Base-by-base conservation (phyloP, 2,329 filamentous ascomycete species). In the Apiospora saccharicola region DNA sequence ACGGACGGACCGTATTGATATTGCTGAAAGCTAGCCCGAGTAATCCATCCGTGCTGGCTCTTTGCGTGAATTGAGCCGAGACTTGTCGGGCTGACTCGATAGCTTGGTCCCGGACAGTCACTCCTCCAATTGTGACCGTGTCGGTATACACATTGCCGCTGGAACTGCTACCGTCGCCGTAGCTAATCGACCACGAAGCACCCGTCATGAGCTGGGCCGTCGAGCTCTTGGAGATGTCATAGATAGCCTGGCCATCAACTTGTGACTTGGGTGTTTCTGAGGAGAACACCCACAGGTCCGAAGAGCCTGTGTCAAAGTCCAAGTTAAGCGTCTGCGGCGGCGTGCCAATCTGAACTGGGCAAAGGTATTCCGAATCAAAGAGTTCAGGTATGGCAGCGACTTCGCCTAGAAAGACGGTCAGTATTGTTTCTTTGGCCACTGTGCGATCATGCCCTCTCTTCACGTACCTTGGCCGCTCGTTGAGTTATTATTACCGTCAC, bases 231-330 rank as follows among this genome's bases (percentile, higher is more conserved):
- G 79, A 82, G 2, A 91, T 84, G 77, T 93, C 83, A 76, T 90
- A 94, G 73, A 90, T 83, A 12, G 81, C 85, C 79, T 91, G 89
- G 26, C 82, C 81, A 24, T 81, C 80, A 72, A 81, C 79, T 44
- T 79, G 78, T 1, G 75, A 73, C 19, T 81, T 76, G 26, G 84
- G 79, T 12, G 90, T 81, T 67, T 86, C 82, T 8, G 85, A 87
- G 13, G 89, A 90, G 82, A 88, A 89, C 82, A 90, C 89, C 92
- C 91, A 94, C 34, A 92, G 85, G 83, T 94, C 92, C 30, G 91
- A 87, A 16, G 90, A 92, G 30, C 91, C 91, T 46, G 91, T 93
- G 79, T 94, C 92, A 74, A 94, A 93, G 77, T 93, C 88, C 22
- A 93, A 80, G 74, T 86, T 86, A 67, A 91, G 75, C 67, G 82